Evolutionary conservation across 164 flowering plant genomes (phyloP).

Genomic region (Echeveria elegans): DNA sequence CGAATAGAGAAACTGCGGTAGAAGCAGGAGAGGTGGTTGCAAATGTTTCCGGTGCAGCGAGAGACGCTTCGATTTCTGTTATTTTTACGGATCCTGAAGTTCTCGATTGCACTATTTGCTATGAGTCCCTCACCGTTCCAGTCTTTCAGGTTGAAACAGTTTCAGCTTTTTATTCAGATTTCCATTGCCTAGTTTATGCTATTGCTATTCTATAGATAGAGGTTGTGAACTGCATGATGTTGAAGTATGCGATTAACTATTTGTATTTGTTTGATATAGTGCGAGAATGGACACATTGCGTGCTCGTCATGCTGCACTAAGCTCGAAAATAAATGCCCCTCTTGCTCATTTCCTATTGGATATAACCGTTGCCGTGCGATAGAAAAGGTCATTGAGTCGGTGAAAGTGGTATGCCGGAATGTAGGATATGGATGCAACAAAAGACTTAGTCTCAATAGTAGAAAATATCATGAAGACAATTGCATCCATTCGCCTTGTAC

Average conservation of each 20-base stretch:
- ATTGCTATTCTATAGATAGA: not conserved
- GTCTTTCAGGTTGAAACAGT: conserved; percentile 69
- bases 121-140: conserved; percentile 42
- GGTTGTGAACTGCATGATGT: no score
- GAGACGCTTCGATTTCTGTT: conserved; percentile 20
- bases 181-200: conserved; percentile 15
- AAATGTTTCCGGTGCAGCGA: not conserved
- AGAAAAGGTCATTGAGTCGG: conserved; percentile 69
- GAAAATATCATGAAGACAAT: no score
- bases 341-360: conserved; percentile 53
- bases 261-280: conserved; percentile 27
- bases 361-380: conserved; percentile 60
- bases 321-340: conserved; percentile 46
- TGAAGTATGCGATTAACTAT: not conserved
- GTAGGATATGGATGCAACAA: conserved; percentile 32
- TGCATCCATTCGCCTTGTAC: no score
- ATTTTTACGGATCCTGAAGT: conserved; percentile 54
- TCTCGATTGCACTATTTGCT: conserved; percentile 60
- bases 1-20: not conserved
- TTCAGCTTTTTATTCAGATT: no score
- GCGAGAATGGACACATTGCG: conserved; percentile 75
- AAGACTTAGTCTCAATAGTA: conserved; percentile 14
- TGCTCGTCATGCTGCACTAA: conserved; percentile 62
- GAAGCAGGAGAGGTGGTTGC: not conserved
- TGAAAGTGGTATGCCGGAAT: conserved; percentile 30